A percentile compares a stretch with the other conserved stretches of the same genome.
Evolutionary conservation across 805 yeast genomes (phyloP).

Genomic region (Scheffersomyces amazonensis): DNA sequence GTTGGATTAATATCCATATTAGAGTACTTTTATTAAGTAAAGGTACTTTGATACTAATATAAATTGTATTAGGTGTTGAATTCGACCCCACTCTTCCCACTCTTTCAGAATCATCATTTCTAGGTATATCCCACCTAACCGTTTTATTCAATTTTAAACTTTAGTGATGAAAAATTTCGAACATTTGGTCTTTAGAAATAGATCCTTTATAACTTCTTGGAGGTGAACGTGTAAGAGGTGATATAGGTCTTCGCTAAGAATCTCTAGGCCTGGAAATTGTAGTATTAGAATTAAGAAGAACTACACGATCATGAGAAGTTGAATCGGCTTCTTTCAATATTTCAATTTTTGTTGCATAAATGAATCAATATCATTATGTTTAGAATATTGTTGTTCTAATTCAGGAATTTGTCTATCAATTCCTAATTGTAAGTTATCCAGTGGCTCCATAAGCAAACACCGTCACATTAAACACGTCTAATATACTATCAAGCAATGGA

Average conservation of each 20-base stretch:
- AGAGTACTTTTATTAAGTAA: too few species aligned
- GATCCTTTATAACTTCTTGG: conserved; percentile 6
- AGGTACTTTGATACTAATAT: conserved; percentile 30
- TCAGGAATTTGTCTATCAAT: conserved; percentile 45
- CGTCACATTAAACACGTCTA: conserved; percentile 87
- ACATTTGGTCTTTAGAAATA: not conserved
- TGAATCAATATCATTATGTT: conserved; percentile 50
- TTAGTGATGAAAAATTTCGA: too few species aligned
- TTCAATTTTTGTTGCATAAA: conserved; percentile 24
- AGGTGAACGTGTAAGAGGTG: conserved; percentile 20
- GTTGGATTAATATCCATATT: conserved; percentile 9
- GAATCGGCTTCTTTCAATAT: conserved; percentile 6
- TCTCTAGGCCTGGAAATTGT: conserved; percentile 1
- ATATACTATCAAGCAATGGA: conserved; percentile 68
- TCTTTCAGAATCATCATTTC: too few species aligned
- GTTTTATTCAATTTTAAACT: conserved; percentile 22
- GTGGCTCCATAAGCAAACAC: conserved; percentile 97
- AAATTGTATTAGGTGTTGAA: conserved; percentile 27
- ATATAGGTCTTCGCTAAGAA: conserved; percentile 17
- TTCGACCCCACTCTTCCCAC: too few species aligned
- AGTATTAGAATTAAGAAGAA: not conserved
- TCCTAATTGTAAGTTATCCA: too few species aligned
- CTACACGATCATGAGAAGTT: not conserved
- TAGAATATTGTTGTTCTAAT: conserved; percentile 48
- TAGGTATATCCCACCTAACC: conserved; percentile 47